phyloP scores from a whole-genome alignment of 345 rosid genomes.

The Carallia brachiata region DNA sequence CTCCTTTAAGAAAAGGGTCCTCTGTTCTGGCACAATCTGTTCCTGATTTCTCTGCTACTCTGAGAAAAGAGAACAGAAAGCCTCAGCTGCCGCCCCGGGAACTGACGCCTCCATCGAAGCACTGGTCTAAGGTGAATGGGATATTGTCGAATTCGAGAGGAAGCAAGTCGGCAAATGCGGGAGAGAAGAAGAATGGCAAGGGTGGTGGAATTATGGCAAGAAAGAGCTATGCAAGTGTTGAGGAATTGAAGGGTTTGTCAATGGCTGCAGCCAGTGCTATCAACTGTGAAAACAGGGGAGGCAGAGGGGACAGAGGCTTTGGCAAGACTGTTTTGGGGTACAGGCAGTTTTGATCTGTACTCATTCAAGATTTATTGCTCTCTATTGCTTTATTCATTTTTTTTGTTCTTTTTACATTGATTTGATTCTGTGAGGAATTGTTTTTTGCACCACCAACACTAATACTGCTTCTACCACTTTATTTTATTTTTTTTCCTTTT shows the following conservation, averaged over 20 bases:
- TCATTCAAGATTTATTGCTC: background rate
- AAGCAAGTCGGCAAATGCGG: slow-evolving; percentile 67
- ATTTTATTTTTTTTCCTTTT: background rate
- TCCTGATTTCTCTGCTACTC: slow-evolving; percentile 66
- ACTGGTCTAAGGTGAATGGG: slow-evolving; percentile 35
- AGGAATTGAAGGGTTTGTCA: slow-evolving; percentile 60
- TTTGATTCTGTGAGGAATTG: background rate
- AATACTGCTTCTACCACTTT: background rate
- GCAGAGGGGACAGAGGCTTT: slow-evolving; percentile 26
- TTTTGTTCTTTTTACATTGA: slow-evolving; percentile 5
- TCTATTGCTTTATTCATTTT: background rate
- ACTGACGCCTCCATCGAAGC: slow-evolving; percentile 54
- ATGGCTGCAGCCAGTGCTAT: slow-evolving; percentile 53
- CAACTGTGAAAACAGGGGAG: slow-evolving; percentile 42
- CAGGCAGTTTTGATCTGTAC: slow-evolving; percentile 37
- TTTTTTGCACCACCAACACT: background rate
- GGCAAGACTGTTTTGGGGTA: slow-evolving; percentile 46
- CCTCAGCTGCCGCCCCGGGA: slow-evolving; percentile 52
- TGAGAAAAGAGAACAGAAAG: slow-evolving; percentile 74
- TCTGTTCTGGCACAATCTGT: slow-evolving; percentile 69
- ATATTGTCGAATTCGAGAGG: slow-evolving; percentile 49
- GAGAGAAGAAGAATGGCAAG: slow-evolving; percentile 46
- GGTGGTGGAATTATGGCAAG: slow-evolving; percentile 43
- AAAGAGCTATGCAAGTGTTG: slow-evolving; percentile 70
- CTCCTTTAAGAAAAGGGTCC: slow-evolving; percentile 32